Evolutionary conservation across 768 basidiomycete species (phyloP), one percentile per base, ranked within the genome.

Genomic region (Glaciozyma martinii): DNA sequence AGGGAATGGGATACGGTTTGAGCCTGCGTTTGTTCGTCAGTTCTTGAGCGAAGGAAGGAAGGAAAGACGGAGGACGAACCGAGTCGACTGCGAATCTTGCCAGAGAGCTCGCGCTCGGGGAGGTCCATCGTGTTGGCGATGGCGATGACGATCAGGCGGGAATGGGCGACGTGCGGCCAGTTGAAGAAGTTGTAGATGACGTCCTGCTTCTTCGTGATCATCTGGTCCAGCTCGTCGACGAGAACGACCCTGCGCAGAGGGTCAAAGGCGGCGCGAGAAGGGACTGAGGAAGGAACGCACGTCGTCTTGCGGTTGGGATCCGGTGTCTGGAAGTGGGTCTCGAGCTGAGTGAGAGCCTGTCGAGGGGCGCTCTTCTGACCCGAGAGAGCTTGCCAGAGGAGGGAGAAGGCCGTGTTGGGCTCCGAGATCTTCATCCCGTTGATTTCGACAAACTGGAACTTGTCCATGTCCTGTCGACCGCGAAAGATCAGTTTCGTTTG

Each of bases 141-240:
- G 0, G 95, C 94, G 58, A 99, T 83, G 3, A 99, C 95, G 59
- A 97, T 85, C 8, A 99, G 82, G 75, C 88, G 89, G 63, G 90
- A 92, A 25, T 85, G 85, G 0, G 83, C 81, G 58, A 95, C 80
- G 5, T 92, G 94, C 3, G 95, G 95, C 94, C 95, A 99, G 75
- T 99, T 98, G 82, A 98, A 98, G 78, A 99, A 98, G 74, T 97
- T 97, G 78, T 99, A 99, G 27, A 99, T 88, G 15, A 99, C 94
- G 64, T 99, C 94, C 76, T 99, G 94, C 75, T 95, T 95, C 23
- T 87, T 80, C 1, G 94, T 98, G 71, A 98, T 85, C 33, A 99
- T 81, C 76, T 98, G 95, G 77, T 99, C 95, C 7, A 99, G 82
- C 77, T 99, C 95, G 75, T 99, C 94, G 90, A 99, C 98, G 21